These are phyloP conservation scores for Trametes coccinea DNA, from an alignment of 768 basidiomycete genomes.

Conservation along the genomic window DNA sequence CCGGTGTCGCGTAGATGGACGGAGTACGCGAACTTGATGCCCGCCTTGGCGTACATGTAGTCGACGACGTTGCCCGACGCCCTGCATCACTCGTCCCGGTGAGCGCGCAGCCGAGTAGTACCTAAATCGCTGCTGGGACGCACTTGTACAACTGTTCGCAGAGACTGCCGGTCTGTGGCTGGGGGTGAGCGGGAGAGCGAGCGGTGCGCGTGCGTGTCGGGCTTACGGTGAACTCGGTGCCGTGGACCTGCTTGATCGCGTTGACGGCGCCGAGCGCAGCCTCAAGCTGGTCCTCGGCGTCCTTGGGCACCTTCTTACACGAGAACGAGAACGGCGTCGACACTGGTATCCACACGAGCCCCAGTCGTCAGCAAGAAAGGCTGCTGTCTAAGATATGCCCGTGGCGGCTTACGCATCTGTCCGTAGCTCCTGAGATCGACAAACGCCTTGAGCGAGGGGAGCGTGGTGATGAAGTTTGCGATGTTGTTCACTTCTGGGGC, in stretches of 20 bases:
- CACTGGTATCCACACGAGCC: constrained; percentile 41
- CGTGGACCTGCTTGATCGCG: constrained; percentile 55
- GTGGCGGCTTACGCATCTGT: constrained; percentile 65
- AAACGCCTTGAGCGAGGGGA: constrained; percentile 60
- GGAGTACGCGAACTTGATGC: constrained; percentile 64
- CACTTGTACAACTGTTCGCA: constrained; percentile 48
- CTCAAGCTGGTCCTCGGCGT: constrained; percentile 76
- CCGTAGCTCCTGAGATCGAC: constrained; percentile 81
- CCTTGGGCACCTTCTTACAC: constrained; percentile 60
- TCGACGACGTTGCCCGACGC: constrained; percentile 69
- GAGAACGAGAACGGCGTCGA: constrained; percentile 79
- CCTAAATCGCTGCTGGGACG: constrained; percentile 24
- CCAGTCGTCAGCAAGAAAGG: not conserved
- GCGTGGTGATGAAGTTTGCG: constrained; percentile 60
- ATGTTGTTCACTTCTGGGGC: constrained; percentile 76
- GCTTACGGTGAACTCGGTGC: constrained; percentile 54
- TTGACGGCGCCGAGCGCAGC: constrained; percentile 65
- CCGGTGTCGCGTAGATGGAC: constrained; percentile 71
- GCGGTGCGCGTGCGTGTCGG: not conserved
- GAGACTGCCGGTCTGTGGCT: constrained; percentile 43
- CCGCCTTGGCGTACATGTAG: constrained; percentile 58
- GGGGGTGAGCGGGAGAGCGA: not conserved
- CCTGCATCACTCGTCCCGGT: constrained; percentile 23
- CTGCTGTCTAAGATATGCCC: not conserved
- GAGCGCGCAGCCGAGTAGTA: not conserved